These are phyloP conservation scores for Pseudogymnoascus sp. DNA, from an alignment of 2,329 filamentous ascomycete species.

Conservation along the genomic window DNA sequence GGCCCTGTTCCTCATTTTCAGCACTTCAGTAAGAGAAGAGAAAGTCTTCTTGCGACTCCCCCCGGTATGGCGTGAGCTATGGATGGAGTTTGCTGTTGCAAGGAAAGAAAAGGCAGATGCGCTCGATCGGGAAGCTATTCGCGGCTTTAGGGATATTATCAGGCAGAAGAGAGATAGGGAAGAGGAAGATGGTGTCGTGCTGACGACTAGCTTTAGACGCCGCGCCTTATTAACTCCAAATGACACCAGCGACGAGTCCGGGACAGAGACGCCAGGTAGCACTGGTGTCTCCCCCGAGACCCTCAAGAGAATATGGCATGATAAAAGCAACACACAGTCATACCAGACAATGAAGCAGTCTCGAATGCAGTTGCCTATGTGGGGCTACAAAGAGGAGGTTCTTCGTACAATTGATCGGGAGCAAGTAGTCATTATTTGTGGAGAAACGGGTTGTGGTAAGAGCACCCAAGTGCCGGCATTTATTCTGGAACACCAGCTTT, in stretches of 20 bases:
- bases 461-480: conserved; percentile 96
- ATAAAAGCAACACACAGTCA: conserved; percentile 47
- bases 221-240: conserved; percentile 40
- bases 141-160: conserved; percentile 61
- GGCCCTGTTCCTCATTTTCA: conserved; percentile 74
- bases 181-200: conserved; percentile 64
- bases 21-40: conserved; percentile 71
- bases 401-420: conserved; percentile 67
- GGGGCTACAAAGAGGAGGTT: conserved; percentile 71
- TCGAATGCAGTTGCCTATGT: conserved; percentile 82
- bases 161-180: conserved; percentile 61
- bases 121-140: conserved; percentile 60
- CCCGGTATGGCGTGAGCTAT: conserved; percentile 74
- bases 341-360: conserved; percentile 74
- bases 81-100: conserved; percentile 65
- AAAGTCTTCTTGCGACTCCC: conserved; percentile 75
- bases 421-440: conserved; percentile 87
- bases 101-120: conserved; percentile 65
- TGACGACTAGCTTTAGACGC: conserved; percentile 68
- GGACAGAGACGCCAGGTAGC: conserved; percentile 28
- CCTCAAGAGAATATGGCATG: conserved; percentile 50
- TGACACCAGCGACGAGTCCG: conserved; percentile 41
- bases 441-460: conserved; percentile 94
- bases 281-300: conserved; percentile 26
- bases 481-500: conserved; percentile 80